Base-by-base conservation (phyloP, 78 protist genomes). In the Blattamonas nauphoetae region DNA sequence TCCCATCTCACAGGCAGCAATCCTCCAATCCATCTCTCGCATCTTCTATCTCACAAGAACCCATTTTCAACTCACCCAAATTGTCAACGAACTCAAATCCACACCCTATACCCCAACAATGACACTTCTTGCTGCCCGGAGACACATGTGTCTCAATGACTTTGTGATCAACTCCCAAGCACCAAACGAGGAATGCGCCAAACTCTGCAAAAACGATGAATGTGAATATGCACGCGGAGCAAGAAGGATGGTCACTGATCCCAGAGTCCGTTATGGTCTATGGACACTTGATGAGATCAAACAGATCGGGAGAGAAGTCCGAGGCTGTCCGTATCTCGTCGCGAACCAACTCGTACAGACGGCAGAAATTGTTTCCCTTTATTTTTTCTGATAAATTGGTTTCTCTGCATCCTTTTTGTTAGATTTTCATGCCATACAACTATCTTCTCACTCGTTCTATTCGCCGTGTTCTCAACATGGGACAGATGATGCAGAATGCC, bases 401-500 rank as follows among this genome's bases (percentile, higher is more conserved):
- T n/a, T n/a, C n/a, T n/a, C n/a, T n/a, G n/a, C n/a, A n/a, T n/a
- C n/a, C n/a, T n/a, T 55, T 55, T 55, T 11, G 21, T 29, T 29
- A 55, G 1, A 63, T 96, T 42, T 94, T 98, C 42, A 32, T 94
- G 88, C 99, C 99, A 38, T 98, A 98, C 95, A 97, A 97, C 90
- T 98, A 97, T 82, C 42, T 96, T 63, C 32, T 96, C 29, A 98
- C 96, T 55, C 89, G 92, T 0, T 1, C 0, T 0, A 78, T 92
- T 33, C 91, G 98, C 32, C 46, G 41, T 33, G 4, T 86, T 36
- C 34, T 90, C 42, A 6, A 5, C 41, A 5, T 89, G 80, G 0
- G 38, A 55, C 38, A 11, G 11, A 29, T 21, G 5, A 44, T 91
- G 34, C 1, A 4, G 11, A 87, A 42, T 88, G 21, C 90, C 35